These are phyloP conservation scores for Exsudoporus frostii DNA, from an alignment of 768 basidiomycete genomes.

Conservation along the genomic window DNA sequence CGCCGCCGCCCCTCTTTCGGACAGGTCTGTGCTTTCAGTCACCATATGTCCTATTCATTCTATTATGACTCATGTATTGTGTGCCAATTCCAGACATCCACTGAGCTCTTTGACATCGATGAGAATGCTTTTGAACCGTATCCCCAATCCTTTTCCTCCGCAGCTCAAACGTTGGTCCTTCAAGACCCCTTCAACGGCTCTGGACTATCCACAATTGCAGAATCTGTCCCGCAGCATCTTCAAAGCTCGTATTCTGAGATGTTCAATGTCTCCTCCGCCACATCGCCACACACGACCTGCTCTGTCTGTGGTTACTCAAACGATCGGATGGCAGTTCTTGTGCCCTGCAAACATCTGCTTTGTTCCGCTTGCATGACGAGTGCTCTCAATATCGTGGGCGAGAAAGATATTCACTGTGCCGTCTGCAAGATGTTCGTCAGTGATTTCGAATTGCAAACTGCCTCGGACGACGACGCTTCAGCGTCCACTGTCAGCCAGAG, in stretches of 20 bases:
- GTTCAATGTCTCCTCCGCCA: constrained; percentile 13
- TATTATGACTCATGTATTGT: constrained; percentile 13
- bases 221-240: constrained; percentile 25
- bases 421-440: constrained; percentile 69
- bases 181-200: constrained; percentile 44
- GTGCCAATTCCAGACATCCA: constrained; percentile 37
- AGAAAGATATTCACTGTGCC: constrained; percentile 84
- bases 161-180: constrained; percentile 34
- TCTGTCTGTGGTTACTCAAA: constrained; percentile 58
- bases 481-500: constrained; percentile 13
- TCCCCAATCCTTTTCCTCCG: constrained; percentile 36
- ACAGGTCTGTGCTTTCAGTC: constrained; percentile 34
- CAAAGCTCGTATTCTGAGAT: constrained; percentile 22
- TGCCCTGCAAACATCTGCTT: constrained; percentile 72
- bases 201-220: constrained; percentile 32
- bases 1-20: constrained; percentile 40
- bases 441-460: constrained; percentile 56
- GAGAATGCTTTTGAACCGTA: constrained; percentile 63
- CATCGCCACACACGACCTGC: constrained; percentile 38
- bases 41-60: constrained; percentile 9
- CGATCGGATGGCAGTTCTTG: constrained; percentile 58
- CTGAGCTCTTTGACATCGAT: constrained; percentile 70
- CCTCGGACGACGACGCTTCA: constrained; percentile 25
- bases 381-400: constrained; percentile 84
- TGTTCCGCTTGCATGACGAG: constrained; percentile 83